Evolutionary conservation across 495 filamentous ascomycete species (phyloP), one percentile per base, ranked within the genome.

Genomic region (Hypoxylon crocopeplum): DNA sequence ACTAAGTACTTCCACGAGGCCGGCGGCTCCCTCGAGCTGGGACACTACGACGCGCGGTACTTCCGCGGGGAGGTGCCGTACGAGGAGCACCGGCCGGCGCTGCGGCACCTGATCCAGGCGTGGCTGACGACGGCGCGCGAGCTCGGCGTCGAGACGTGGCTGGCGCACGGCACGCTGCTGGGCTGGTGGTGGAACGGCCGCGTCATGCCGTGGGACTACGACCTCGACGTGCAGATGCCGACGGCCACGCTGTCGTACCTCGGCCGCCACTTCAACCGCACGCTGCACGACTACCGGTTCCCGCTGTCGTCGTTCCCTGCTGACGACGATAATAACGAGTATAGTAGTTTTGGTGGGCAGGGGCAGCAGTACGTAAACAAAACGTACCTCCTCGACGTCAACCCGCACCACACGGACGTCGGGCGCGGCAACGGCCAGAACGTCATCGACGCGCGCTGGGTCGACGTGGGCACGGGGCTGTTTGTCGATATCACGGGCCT

Each of bases 131-230:
- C 82, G 50, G 86, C 89, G 59, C 70, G 77, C 11, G 74, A 82
- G 32, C 79, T 89, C 22, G 79, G 82, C 0, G 70, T 91, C 50
- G 88, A 92, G 67, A 92, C 91, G 3, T 96, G 91, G 91, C 85
- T 96, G 59, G 89, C 90, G 27, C 91, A 96, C 71, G 91, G 91
- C 17, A 93, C 91, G 12, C 76, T 96, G 38, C 73, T 96, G 40
- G 91, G 91, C 10, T 96, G 91, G 91, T 94, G 89, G 89, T 96
- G 91, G 91, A 93, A 91, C 66, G 88, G 86, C 13, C 82, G 84
- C 75, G 82, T 91, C 66, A 84, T 93, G 64, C 90, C 91, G 7
- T 95, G 91, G 90, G 91, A 95, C 69, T 90, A 84, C 81, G 90
- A 95, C 70, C 77, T 95, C n/a, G 91, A 95, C 67, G 88, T 86